Conservation (phyloP, 495 filamentous ascomycete species). For the Usnea hakonensis region DNA sequence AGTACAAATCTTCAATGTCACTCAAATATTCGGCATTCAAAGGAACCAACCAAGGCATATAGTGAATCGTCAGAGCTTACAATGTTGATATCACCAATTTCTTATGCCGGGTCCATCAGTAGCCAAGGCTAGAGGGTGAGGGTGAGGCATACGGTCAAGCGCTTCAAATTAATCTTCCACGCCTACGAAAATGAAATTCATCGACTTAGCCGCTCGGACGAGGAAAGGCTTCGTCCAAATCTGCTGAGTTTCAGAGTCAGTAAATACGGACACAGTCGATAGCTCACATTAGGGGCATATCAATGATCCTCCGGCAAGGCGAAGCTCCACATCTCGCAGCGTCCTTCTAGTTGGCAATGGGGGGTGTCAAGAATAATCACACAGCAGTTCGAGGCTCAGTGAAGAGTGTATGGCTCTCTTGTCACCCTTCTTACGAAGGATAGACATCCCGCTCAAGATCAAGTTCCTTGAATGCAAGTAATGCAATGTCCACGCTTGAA, state of each 20-base stretch:
- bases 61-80: too few species aligned
- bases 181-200: background rate
- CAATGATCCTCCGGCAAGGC: background rate
- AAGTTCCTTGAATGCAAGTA: slow-evolving; percentile 19
- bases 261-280: background rate
- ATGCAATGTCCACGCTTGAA: slow-evolving; percentile 5
- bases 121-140: background rate
- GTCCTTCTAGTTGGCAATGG: background rate
- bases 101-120: background rate
- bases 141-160: background rate
- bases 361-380: background rate
- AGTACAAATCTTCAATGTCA: background rate
- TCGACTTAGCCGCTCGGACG: background rate
- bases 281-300: background rate
- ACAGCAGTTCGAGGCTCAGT: background rate
- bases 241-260: background rate
- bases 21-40: background rate
- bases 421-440: background rate
- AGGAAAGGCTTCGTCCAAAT: background rate
- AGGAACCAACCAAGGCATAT: background rate
- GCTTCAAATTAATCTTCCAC: background rate
- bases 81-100: background rate
- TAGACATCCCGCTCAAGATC: slow-evolving; percentile 28
- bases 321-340: background rate
- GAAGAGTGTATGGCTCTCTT: background rate